Base-by-base conservation (phyloP, 805 yeast species). In the Hanseniaspora valbyensis region DNA sequence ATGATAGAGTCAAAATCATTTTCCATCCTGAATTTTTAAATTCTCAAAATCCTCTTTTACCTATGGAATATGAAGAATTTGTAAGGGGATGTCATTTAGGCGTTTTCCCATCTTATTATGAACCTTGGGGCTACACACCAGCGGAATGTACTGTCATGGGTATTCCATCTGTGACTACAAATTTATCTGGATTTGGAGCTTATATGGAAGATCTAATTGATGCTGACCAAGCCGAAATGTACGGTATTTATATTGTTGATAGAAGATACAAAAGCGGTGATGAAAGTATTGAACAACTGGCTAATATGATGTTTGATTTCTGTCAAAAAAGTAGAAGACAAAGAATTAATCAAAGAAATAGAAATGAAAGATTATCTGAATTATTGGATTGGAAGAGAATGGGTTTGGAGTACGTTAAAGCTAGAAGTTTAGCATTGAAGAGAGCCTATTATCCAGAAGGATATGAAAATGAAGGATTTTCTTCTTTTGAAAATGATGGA, bases 141-240 rank as follows among this genome's bases (percentile, higher is more conserved):
- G 97, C 97, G 8, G 98, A 90, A 66, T 92, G 98, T 71, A 90
- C 98, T 0, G 98, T 92, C 22, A 90, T 90, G 98, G 98, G 98
- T 52, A 95, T 92, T 53, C 98, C 98, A 16, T 86, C 96, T 6
- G 85, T 90, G 61, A 90, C 98, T 10, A 90, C 98, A 38, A 90
- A 90, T 65, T 70, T 90, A 54, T 86, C 96, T 2, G 98, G 98
- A 1, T 90, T 90, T 63, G 98, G 98, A 44, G 94, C 97, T 57
- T 90, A 90, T 69, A 90, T 90, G 97, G 98, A 90, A 68, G 96
- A 90, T 65, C 73, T 90, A 56, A 90, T 90, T 64, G 96, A 90
- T 64, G 85, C 86, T 60, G 61, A 65, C 42, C 69, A 65, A 55
- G 83, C 96, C 18, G 76, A 83, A 54, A 97, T 92, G 68, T 92